A percentile compares a stretch with the other conserved stretches of the same genome.
These are phyloP conservation scores for Akanthomyces muscarius DNA, from an alignment of 2,329 filamentous ascomycete genomes.

Conservation along the genomic window DNA sequence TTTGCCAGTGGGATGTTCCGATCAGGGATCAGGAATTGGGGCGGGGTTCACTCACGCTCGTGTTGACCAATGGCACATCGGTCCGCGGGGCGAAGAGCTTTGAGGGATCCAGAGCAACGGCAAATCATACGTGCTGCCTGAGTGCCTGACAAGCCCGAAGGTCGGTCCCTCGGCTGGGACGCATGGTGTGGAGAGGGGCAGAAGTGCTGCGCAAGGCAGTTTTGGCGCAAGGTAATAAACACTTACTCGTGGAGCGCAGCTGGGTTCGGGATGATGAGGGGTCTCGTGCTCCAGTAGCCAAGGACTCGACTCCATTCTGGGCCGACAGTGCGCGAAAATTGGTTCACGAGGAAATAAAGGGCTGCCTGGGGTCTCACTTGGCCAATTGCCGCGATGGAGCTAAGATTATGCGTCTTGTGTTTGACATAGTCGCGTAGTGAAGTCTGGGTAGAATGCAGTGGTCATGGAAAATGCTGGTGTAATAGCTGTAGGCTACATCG, in stretches of 20 bases:
- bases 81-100: not conserved
- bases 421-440: too few species aligned
- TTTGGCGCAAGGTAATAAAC: not conserved
- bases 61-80: not conserved
- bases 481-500: not conserved
- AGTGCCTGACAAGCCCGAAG: not conserved
- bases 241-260: not conserved
- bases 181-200: not conserved
- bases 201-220: not conserved
- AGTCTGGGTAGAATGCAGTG: too few species aligned
- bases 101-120: not conserved
- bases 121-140: not conserved
- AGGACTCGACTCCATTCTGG: not conserved
- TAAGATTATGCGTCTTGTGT: too few species aligned
- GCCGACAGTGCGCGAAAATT: slow-evolving; percentile 11
- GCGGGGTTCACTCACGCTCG: not conserved
- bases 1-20: not conserved
- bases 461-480: too few species aligned
- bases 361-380: too few species aligned
- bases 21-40: not conserved
- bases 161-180: slow-evolving; percentile 6
- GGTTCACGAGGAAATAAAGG: not conserved
- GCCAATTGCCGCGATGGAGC: too few species aligned
- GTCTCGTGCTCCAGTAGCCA: slow-evolving; percentile 5
- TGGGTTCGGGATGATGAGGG: slow-evolving; percentile 6